phyloP scores from a whole-genome alignment of 176 grass and related monocot genomes.

The Lolium rigidum region DNA sequence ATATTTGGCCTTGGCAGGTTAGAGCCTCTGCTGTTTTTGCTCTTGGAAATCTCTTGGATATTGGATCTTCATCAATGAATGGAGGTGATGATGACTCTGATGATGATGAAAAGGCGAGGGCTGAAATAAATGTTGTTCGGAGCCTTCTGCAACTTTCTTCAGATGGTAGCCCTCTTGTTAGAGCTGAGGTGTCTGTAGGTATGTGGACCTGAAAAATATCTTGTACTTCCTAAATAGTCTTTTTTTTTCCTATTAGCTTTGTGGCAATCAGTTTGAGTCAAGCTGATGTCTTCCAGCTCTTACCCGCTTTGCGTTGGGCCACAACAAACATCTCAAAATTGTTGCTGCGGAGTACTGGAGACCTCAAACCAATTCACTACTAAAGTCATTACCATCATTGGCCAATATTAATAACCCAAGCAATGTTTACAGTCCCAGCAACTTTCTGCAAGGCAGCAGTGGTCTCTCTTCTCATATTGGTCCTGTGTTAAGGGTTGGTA shows the following conservation, averaged over 20 bases:
- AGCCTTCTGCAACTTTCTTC: slow-evolving; percentile 76
- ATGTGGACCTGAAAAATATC: slow-evolving; percentile 39
- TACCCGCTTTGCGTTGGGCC: slow-evolving; percentile 82
- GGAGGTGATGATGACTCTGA: slow-evolving; percentile 72
- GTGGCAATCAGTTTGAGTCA: slow-evolving; percentile 41
- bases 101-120: slow-evolving; percentile 88
- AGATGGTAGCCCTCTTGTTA: slow-evolving; percentile 94
- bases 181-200: slow-evolving; percentile 92
- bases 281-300: slow-evolving; percentile 69
- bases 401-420: slow-evolving; percentile 73
- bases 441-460: slow-evolving; percentile 57
- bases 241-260: slow-evolving; percentile 16
- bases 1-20: slow-evolving; percentile 71
- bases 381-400: slow-evolving; percentile 81
- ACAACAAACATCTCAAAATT: slow-evolving; percentile 93
- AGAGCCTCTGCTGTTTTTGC: slow-evolving; percentile 97
- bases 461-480: slow-evolving; percentile 68
- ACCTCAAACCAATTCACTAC: slow-evolving; percentile 73
- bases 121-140: slow-evolving; percentile 81
- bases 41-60: slow-evolving; percentile 87
- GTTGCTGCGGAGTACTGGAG: slow-evolving; percentile 87
- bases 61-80: slow-evolving; percentile 63
- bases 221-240: slow-evolving; percentile 25
- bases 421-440: slow-evolving; percentile 57
- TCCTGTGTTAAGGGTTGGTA: slow-evolving; percentile 84